Base-by-base conservation (phyloP, 2,329 filamentous ascomycete species). In the Venturia carpophila region DNA sequence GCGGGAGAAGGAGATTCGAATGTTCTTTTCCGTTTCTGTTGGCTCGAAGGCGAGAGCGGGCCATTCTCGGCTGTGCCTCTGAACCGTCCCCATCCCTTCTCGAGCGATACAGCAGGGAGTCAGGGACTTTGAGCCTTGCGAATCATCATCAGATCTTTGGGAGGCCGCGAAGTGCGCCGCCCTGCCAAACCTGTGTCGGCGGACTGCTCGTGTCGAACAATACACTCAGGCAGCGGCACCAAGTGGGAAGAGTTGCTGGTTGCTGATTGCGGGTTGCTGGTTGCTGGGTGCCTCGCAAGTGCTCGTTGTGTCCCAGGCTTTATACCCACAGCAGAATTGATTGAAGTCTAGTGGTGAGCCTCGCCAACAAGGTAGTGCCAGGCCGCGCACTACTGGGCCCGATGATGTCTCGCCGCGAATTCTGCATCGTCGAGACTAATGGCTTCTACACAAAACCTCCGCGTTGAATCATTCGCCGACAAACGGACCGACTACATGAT, bases 401-500 rank as follows among this genome's bases (percentile, higher is more conserved):
- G 30, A 34, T 34, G 3, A 34, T 34, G 30, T 34, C 30, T 34
- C 30, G 30, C 30, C 30, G 30, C 30, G 17, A 47, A 9, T 1
- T 47, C 45, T 47, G 45, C 45, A 47, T 47, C 45, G 5, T 47
- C 45, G 15, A 21, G 45, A n/a, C n/a, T n/a, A 47, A n/a, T 5
- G 10, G 30, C 52, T n/a, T 56, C 52, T 37, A 19, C 30, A 10
- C 30, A 34, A 34, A 58, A n/a, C 30, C 6, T 37, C 30, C 17
- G 27, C 27, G 19, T 37, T 15, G 30, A 58, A 37, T 37, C 52
- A 58, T 58, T 58, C 30, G 52, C 52, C 37, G 15, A 21, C 9
- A 37, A n/a, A n/a, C 52, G 52, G 52, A 37, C 52, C 52, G 52
- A 58, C 52, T 58, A 15, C 47, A 52, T 52, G 47, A 52, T 17